Percentiles rank a stretch among this genome's conserved stretches.
phyloP scores from a whole-genome alignment of 2,329 filamentous ascomycete genomes.

The Thelonectria discophora region DNA sequence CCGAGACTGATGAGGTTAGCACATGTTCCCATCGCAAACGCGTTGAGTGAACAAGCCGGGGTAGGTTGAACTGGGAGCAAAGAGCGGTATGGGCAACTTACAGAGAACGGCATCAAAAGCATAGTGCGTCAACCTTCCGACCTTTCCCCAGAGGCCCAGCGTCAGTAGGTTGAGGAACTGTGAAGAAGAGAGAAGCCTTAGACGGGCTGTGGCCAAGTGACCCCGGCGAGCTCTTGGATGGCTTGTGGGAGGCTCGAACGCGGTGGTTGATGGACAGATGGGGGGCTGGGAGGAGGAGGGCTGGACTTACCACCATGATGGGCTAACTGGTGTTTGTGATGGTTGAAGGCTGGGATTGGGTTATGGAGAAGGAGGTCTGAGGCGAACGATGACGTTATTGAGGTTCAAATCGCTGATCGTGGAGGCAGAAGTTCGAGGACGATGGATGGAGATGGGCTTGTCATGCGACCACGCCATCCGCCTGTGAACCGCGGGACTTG shows the following conservation, averaged over 20 bases:
- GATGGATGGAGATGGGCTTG: slow-evolving; percentile 33
- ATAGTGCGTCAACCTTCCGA: slow-evolving; percentile 93
- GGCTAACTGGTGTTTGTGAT: slow-evolving; percentile 2
- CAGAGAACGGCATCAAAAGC: slow-evolving; percentile 94
- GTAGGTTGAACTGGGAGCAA: background rate
- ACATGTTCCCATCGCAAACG: background rate
- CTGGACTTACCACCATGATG: slow-evolving; percentile 48
- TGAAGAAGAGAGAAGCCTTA: slow-evolving; percentile 46
- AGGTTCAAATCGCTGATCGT: slow-evolving; percentile 19
- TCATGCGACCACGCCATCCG: slow-evolving; percentile 39
- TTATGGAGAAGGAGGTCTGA: background rate
- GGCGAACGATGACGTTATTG: slow-evolving; percentile 4
- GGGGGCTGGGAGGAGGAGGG: slow-evolving; percentile 1
- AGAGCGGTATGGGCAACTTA: slow-evolving; percentile 56
- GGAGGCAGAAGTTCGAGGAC: background rate
- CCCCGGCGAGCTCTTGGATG: slow-evolving; percentile 25
- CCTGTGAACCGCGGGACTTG: slow-evolving; percentile 24
- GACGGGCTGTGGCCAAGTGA: slow-evolving; percentile 41
- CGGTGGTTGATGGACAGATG: slow-evolving; percentile 15
- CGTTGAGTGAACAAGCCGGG: background rate
- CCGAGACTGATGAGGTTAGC: slow-evolving; percentile 72
- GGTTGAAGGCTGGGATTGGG: background rate
- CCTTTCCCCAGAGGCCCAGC: slow-evolving; percentile 77
- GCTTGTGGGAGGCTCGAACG: slow-evolving; percentile 31
- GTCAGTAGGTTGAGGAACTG: slow-evolving; percentile 74